These are phyloP conservation scores for Neodidymelliopsis sp. DNA, from an alignment of 2,329 filamentous ascomycete genomes.

Conservation along the genomic window DNA sequence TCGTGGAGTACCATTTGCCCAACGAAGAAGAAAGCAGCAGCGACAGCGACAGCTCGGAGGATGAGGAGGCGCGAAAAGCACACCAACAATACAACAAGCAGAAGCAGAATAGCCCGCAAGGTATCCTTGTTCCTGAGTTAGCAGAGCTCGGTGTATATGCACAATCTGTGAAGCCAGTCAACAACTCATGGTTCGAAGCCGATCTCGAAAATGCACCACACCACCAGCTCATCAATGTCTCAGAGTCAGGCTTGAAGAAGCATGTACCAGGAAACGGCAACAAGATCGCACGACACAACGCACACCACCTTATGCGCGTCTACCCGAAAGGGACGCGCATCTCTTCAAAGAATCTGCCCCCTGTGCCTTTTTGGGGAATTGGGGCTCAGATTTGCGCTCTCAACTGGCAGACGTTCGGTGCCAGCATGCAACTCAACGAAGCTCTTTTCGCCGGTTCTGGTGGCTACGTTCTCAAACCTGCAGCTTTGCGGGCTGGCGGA, in stretches of 20 bases:
- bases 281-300: slow-evolving; percentile 67
- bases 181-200: slow-evolving; percentile 70
- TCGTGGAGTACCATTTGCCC: slow-evolving; percentile 71
- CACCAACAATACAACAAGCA: slow-evolving; percentile 62
- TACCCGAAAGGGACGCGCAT: slow-evolving; percentile 75
- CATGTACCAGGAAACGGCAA: slow-evolving; percentile 58
- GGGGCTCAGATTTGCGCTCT: slow-evolving; percentile 74
- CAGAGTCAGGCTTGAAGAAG: slow-evolving; percentile 64
- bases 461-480: slow-evolving; percentile 72
- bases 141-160: slow-evolving; percentile 73
- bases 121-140: slow-evolving; percentile 68
- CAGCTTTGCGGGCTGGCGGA: slow-evolving; percentile 64
- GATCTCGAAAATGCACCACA: slow-evolving; percentile 60
- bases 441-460: slow-evolving; percentile 71
- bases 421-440: slow-evolving; percentile 72
- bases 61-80: slow-evolving; percentile 58
- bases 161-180: slow-evolving; percentile 71
- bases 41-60: slow-evolving; percentile 41
- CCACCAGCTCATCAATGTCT: slow-evolving; percentile 74
- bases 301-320: slow-evolving; percentile 72
- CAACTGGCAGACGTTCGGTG: slow-evolving; percentile 74
- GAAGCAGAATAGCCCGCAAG: slow-evolving; percentile 57
- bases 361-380: slow-evolving; percentile 70
- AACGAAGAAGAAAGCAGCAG: slow-evolving; percentile 57
- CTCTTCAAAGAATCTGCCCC: slow-evolving; percentile 69